phyloP scores from a whole-genome alignment of 257 asterid species.

The Solanum appendiculatum region DNA sequence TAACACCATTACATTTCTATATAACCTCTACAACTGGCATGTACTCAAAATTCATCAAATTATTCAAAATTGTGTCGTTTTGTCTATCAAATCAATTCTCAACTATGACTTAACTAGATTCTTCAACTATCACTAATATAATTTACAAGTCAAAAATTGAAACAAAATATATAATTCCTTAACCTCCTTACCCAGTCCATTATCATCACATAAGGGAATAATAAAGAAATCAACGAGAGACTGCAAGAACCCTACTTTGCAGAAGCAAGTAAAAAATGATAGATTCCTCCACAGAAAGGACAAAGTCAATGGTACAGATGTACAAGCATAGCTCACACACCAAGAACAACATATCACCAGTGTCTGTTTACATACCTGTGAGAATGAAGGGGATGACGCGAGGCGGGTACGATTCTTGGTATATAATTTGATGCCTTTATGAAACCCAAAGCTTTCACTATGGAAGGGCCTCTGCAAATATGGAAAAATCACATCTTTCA shows the following conservation, averaged over 20 bases:
- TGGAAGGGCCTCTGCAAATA: slow-evolving; percentile 38
- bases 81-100: too few species aligned
- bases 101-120: too few species aligned
- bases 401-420: slow-evolving; percentile 3
- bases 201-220: background rate
- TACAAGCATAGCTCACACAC: background rate
- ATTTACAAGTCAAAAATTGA: background rate
- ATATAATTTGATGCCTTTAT: slow-evolving; percentile 31
- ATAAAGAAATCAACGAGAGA: background rate
- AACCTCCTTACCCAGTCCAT: background rate
- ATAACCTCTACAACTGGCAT: background rate
- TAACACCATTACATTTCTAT: background rate
- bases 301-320: background rate
- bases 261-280: background rate
- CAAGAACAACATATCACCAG: too few species aligned
- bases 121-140: too few species aligned
- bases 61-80: background rate
- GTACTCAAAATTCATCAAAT: background rate
- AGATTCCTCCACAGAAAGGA: background rate
- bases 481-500: slow-evolving; percentile 1
- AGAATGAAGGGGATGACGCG: slow-evolving; percentile 26
- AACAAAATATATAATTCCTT: background rate
- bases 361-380: slow-evolving; percentile 49
- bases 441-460: slow-evolving; percentile 28
- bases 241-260: background rate